Evolutionary conservation across 2,329 filamentous ascomycete genomes (phyloP), one percentile per base, ranked within the genome.

Genomic region (Colletotrichum orchidophilum): DNA sequence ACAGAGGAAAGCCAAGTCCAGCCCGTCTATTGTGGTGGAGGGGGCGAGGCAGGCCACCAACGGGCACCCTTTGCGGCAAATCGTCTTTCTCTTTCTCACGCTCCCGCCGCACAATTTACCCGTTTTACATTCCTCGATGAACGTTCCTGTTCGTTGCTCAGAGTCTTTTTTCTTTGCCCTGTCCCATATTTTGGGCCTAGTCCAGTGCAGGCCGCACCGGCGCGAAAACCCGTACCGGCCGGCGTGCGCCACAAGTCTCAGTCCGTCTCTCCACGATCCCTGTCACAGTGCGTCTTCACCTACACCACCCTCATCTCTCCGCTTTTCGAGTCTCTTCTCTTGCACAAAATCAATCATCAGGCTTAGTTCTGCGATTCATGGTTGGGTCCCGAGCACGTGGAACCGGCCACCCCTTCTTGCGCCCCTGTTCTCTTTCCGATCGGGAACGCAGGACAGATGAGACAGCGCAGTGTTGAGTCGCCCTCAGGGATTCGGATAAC

Each of bases 341-440:
- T 24, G 31, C 39, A 18, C 15, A 18, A 15, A 24, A 29, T n/a
- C n/a, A n/a, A n/a, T n/a, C n/a, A 12, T 18, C 13, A 18, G 24
- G 46, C 21, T 53, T 15, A 31, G n/a, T 15, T 15, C 50, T 27
- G 33, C 12, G 7, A 49, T 15, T 29, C 29, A 42, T 27, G 42
- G 42, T 68, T 64, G 21, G 52, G 42, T 68, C 68, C 68, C 68
- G 66, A 58, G 29, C 58, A 63, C 68, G 68, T 71, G 68, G 68
- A 63, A 62, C 63, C 39, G 21, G n/a, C 11, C 46, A 21, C 35
- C 39, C 24, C 27, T 15, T 54, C 26, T 21, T 13, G 35, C 9
- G 33, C 52, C 57, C 55, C 63, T 68, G 64, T 13, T 58, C 53
- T 35, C 39, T 24, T 46, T 59, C 21, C 27, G 64, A 71, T 68